Conservation (phyloP, 352 stramenopile species). For the Hyaloperonospora brassicae region DNA sequence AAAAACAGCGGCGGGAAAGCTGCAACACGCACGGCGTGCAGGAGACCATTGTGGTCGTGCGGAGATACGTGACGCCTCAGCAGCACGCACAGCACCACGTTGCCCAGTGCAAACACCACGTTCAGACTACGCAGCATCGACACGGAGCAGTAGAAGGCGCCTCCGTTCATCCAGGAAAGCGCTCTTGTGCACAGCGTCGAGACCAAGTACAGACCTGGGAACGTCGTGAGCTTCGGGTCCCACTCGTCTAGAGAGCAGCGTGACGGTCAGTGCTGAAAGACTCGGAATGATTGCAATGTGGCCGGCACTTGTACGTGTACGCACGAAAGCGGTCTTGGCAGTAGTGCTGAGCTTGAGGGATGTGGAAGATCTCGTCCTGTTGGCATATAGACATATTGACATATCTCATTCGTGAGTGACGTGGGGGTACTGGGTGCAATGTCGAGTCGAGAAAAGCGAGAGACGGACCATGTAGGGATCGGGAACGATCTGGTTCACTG, state of each 20-base stretch:
- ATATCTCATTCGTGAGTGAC: neutral
- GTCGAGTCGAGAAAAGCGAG: neutral
- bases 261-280: neutral
- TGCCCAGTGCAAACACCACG: slow-evolving; percentile 67
- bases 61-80: slow-evolving; percentile 39
- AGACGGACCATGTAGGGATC: slow-evolving; percentile 58
- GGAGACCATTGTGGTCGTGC: slow-evolving; percentile 33
- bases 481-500: slow-evolving; percentile 32
- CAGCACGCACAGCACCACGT: slow-evolving; percentile 38
- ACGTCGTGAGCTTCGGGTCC: slow-evolving; percentile 91
- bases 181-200: slow-evolving; percentile 36
- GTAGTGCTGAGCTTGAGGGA: slow-evolving; percentile 76
- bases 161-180: slow-evolving; percentile 6
- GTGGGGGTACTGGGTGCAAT: neutral
- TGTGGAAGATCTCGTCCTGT: slow-evolving; percentile 84
- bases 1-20: slow-evolving; percentile 83
- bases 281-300: neutral
- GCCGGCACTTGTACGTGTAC: slow-evolving; percentile 2
- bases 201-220: slow-evolving; percentile 81
- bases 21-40: slow-evolving; percentile 65
- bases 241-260: slow-evolving; percentile 45
- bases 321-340: slow-evolving; percentile 59
- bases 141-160: slow-evolving; percentile 43
- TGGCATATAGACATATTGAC: neutral
- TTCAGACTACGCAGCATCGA: slow-evolving; percentile 67